Evolutionary conservation across 441 rosid genomes (phyloP).

Genomic region (Biscutella laevigata): DNA sequence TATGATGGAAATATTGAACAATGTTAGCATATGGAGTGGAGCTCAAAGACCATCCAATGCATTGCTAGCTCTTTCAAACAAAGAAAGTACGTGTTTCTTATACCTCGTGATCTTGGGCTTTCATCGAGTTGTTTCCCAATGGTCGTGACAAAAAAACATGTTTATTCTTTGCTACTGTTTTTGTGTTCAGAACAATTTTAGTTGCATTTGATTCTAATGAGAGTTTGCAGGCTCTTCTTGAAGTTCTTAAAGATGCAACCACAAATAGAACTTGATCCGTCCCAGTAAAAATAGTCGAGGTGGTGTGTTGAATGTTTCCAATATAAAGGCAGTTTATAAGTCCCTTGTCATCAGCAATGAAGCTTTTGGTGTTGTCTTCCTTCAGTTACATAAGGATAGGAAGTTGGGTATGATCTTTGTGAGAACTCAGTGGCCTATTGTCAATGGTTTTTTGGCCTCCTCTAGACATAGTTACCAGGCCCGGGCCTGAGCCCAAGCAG

Average conservation of each 20-base stretch:
- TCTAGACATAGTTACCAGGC: conserved; percentile 68
- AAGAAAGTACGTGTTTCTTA: conserved; percentile 54
- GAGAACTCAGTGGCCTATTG: conserved; percentile 78
- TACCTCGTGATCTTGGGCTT: conserved; percentile 47
- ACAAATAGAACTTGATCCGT: conserved; percentile 86
- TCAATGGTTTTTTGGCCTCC: conserved; percentile 63
- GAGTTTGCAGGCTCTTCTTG: conserved; percentile 77
- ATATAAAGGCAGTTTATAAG: conserved; percentile 80
- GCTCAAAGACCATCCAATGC: conserved; percentile 59
- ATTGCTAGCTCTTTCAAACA: conserved; percentile 55
- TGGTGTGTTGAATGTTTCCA: no score
- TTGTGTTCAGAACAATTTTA: conserved; percentile 86
- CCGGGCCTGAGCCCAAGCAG: no score
- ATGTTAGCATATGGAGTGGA: no score
- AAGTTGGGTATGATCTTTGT: conserved; percentile 89
- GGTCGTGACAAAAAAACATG: conserved; percentile 64
- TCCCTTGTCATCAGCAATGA: conserved; percentile 96
- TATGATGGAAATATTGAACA: no score
- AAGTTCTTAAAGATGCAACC: conserved; percentile 75
- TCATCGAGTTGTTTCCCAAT: conserved; percentile 88
- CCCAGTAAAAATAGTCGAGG: conserved; percentile 81
- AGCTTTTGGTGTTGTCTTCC: conserved; percentile 80
- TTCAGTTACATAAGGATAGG: conserved; percentile 90
- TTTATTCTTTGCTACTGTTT: conserved; percentile 91
- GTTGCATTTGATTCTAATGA: conserved; percentile 94